These are phyloP conservation scores for Calonectria naviculata DNA, from an alignment of 2,329 filamentous ascomycete species.

Conservation along the genomic window DNA sequence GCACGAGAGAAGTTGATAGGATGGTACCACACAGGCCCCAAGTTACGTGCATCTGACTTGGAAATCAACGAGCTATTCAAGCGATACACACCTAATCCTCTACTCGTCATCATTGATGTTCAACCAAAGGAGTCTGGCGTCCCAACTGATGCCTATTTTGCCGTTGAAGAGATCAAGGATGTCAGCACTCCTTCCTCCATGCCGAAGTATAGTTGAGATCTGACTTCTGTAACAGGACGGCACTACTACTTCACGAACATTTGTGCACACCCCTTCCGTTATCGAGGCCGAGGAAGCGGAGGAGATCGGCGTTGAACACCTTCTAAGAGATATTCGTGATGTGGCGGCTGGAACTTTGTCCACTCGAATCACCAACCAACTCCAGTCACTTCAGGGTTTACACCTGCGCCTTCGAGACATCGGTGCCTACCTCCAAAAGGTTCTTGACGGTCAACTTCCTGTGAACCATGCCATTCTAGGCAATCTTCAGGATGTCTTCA, in stretches of 20 bases:
- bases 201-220: background rate
- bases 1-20: constrained; percentile 98
- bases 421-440: constrained; percentile 94
- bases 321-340: constrained; percentile 97
- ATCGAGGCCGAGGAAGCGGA: constrained; percentile 99
- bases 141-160: constrained; percentile 98
- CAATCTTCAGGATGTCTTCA: constrained; percentile 99
- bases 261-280: constrained; percentile 97
- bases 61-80: constrained; percentile 99
- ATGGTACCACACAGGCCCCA: constrained; percentile 99
- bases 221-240: constrained; percentile 75
- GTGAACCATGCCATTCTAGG: constrained; percentile 98
- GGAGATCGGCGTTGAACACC: constrained; percentile 98
- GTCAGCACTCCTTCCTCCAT: constrained; percentile 64
- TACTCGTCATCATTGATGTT: constrained; percentile 98
- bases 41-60: constrained; percentile 94
- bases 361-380: constrained; percentile 95
- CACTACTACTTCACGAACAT: constrained; percentile 95
- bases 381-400: constrained; percentile 95
- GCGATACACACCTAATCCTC: constrained; percentile 95
- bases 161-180: constrained; percentile 99
- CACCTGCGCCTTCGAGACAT: constrained; percentile 96
- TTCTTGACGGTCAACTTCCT: constrained; percentile 90
- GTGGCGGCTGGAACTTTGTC: constrained; percentile 97
- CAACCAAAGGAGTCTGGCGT: constrained; percentile 98